A percentile compares a stretch with the other conserved stretches of the same genome.
Evolutionary conservation across 176 grass and related monocot genomes (phyloP).

Genomic region (Oryza glumipatula): DNA sequence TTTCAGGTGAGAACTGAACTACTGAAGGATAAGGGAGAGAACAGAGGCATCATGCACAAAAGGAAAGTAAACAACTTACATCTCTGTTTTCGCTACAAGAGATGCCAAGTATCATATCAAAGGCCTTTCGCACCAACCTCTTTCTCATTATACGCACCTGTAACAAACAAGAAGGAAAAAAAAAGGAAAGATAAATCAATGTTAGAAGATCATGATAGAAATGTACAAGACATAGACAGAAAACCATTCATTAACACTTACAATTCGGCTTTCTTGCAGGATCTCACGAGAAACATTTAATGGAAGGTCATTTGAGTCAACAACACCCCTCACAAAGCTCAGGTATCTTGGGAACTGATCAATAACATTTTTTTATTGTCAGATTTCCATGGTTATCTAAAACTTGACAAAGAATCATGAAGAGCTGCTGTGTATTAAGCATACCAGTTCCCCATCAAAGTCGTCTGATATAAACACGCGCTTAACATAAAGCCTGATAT

Average conservation of each 20-base stretch:
- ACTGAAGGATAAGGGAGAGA: not conserved
- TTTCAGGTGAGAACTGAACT: constrained; percentile 24
- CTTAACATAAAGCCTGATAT: constrained; percentile 94
- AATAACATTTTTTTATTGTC: constrained; percentile 23
- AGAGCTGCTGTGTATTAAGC: not conserved
- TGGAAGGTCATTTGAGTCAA: constrained; percentile 97
- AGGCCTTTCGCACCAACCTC: constrained; percentile 85
- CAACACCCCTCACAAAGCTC: constrained; percentile 98
- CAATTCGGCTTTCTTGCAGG: constrained; percentile 99
- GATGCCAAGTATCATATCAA: constrained; percentile 98
- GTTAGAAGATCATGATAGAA: not conserved
- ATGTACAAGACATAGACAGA: not conserved
- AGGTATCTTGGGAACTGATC: constrained; percentile 94
- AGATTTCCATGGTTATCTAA: not conserved
- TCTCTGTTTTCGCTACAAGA: constrained; percentile 96
- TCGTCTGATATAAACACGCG: constrained; percentile 98
- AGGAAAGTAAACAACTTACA: constrained; percentile 48
- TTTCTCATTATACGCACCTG: constrained; percentile 99
- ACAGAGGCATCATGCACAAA: not conserved
- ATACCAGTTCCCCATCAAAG: constrained; percentile 93
- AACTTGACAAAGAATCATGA: constrained; percentile 16
- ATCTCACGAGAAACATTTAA: constrained; percentile 99
- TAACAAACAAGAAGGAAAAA: constrained; percentile 2
- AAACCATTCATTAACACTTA: constrained; percentile 48
- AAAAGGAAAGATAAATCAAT: not conserved